Base-by-base conservation (phyloP, 768 basidiomycete species). In the Termitomyces sp. region DNA sequence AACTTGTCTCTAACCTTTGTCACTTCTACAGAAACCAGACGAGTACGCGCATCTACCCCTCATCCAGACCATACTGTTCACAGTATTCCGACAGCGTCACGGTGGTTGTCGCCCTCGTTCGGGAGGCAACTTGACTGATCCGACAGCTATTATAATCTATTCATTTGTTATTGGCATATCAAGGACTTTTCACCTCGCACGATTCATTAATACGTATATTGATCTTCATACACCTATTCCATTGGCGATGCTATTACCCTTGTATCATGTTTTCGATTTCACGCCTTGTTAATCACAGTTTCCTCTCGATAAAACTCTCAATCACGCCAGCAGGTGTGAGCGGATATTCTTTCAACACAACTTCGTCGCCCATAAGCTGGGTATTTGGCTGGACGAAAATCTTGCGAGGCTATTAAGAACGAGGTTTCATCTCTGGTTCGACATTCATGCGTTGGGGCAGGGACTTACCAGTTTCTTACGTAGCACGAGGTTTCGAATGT, bases 321-420 rank as follows among this genome's bases (percentile, higher is more conserved):
- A 95, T 89, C 34, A 84, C 76, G 32, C 92, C 93, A 21, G 78
- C 84, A 1, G 80, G 64, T 0, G 85, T 90, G 53, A 88, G 70
- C 9, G 88, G 82, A 65, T 93, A 93, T 63, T 93, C 90, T 67
- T 83, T 89, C 57, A 95, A 70, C 51, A 83, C 72, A 26, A 90
- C 88, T 61, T 90, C 81, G 26, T 74, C 84, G 59, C 83, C 72
- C 51, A 79, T 79, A 46, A 92, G 61, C 61, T 84, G 72, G 14
- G 90, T 90, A 63, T 88, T 93, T 2, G 90, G 88, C 68, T 91
- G 92, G 3, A 90, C 84, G 69, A 93, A 88, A 17, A 91, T 78
- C 68, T 91, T 93, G 55, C 92, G 83, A 17, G 92, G 87, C 85
- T 93, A 60, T 52, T 57, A n/a, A 26, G n/a, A 26, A 10, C 11